Conservation (phyloP, 2,329 filamentous ascomycete genomes). For the Fusarium paranaense region DNA sequence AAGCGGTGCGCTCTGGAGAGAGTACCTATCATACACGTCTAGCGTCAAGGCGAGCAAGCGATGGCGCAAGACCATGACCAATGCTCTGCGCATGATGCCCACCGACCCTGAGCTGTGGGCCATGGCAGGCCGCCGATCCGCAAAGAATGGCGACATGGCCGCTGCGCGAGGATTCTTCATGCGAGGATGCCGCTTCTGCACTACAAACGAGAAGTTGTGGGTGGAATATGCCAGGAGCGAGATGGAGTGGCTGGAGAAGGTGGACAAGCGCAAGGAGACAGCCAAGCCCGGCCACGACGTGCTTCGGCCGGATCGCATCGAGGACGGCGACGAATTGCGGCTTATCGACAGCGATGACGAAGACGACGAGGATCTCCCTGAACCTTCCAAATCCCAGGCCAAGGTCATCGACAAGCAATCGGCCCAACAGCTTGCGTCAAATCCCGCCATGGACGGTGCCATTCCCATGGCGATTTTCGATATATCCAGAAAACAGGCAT, state of each 20-base stretch:
- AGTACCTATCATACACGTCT: constrained; percentile 86
- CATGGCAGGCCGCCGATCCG: constrained; percentile 82
- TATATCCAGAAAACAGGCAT: constrained; percentile 81
- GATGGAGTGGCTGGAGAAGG: constrained; percentile 89
- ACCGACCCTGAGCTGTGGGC: constrained; percentile 87
- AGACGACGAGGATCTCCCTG: constrained; percentile 58
- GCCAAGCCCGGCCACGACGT: constrained; percentile 60
- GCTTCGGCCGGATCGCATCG: constrained; percentile 59
- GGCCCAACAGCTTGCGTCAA: constrained; percentile 70
- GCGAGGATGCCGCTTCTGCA: constrained; percentile 90
- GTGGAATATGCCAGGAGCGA: constrained; percentile 91
- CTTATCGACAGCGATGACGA: constrained; percentile 59
- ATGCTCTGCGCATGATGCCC: constrained; percentile 86
- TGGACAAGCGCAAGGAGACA: constrained; percentile 77
- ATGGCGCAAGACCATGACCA: constrained; percentile 72
- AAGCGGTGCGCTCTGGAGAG: constrained; percentile 85
- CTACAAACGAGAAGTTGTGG: constrained; percentile 79
- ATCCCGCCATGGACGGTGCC: constrained; percentile 89
- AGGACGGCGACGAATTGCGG: constrained; percentile 62
- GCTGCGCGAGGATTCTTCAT: constrained; percentile 87
- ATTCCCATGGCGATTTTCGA: constrained; percentile 95
- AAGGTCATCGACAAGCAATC: constrained; percentile 61
- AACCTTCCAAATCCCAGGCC: constrained; percentile 54
- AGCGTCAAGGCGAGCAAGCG: constrained; percentile 74
- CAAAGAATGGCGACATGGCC: constrained; percentile 86